These are phyloP conservation scores for Collybiopsis luxurians DNA, from an alignment of 768 basidiomycete genomes.

Conservation along the genomic window DNA sequence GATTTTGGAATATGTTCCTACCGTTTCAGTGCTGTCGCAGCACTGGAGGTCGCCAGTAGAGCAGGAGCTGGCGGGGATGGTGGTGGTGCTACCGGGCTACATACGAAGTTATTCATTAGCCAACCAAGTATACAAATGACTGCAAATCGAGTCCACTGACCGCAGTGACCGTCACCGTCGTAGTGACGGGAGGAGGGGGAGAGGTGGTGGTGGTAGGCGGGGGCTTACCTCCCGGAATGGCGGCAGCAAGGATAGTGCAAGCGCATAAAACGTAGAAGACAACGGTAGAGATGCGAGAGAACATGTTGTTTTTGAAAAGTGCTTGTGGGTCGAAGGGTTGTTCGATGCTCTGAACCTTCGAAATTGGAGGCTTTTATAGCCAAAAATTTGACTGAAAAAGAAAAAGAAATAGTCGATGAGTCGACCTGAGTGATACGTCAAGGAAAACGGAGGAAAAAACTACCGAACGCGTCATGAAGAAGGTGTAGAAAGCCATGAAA, in stretches of 20 bases:
- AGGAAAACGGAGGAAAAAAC: no score
- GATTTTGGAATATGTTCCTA: background rate
- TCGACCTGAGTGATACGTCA: no score
- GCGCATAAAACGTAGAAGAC: background rate
- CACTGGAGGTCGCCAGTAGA: conserved; percentile 15
- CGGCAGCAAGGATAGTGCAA: background rate
- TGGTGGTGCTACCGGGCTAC: background rate
- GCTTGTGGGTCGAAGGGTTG: background rate
- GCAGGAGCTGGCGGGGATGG: conserved; percentile 5
- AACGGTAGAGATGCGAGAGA: background rate
- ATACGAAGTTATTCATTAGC: background rate
- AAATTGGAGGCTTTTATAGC: background rate
- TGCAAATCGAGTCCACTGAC: background rate
- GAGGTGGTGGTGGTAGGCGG: background rate
- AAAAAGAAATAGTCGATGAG: no score
- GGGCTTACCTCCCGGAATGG: background rate
- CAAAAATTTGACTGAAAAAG: background rate
- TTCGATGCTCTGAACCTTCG: background rate
- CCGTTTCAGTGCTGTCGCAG: conserved; percentile 10
- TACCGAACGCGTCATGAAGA: no score
- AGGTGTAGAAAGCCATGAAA: no score
- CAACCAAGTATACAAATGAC: background rate
- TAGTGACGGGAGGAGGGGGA: background rate
- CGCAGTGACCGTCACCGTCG: background rate
- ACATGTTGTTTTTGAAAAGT: background rate